phyloP scores from a whole-genome alignment of 129 eudicot species.

The Pittosporum tobira region DNA sequence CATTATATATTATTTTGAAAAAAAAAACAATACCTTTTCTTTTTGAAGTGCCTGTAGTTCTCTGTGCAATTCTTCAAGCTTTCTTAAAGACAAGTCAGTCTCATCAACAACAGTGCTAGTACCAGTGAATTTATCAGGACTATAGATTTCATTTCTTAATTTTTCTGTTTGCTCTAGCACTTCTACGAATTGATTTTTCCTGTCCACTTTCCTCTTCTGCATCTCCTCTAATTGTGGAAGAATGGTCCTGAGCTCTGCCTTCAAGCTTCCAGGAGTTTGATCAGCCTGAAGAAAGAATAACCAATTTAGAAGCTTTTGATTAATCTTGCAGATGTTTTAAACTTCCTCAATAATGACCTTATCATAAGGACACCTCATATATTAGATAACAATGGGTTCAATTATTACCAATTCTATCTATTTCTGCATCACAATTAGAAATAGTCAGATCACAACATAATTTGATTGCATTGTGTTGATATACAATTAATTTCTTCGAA shows the following conservation, averaged over 20 bases:
- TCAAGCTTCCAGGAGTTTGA: conserved; percentile 55
- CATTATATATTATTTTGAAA: background rate
- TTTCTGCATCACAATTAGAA: no score
- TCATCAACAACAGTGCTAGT: conserved; percentile 42
- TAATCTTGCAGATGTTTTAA: background rate
- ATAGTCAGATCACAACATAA: no score
- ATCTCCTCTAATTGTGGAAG: conserved; percentile 79
- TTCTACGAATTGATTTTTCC: conserved; percentile 59
- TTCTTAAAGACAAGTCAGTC: conserved; percentile 61
- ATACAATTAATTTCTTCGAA: conserved; percentile 2
- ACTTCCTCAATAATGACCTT: background rate
- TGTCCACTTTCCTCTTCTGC: conserved; percentile 62
- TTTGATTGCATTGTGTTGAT: background rate
- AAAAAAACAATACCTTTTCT: conserved; percentile 98
- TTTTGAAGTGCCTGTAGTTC: conserved; percentile 65
- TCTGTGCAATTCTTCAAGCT: conserved; percentile 63
- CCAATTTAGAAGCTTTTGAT: background rate
- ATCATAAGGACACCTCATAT: background rate
- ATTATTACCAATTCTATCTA: background rate
- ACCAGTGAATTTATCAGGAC: conserved; percentile 19
- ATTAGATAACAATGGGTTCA: no score
- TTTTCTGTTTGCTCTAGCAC: conserved; percentile 59
- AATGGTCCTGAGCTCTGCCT: conserved; percentile 69
- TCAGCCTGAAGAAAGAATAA: conserved; percentile 48
- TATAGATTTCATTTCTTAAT: conserved; percentile 48